phyloP scores from a whole-genome alignment of 2,329 filamentous ascomycete species.

The Aspergillus arachidicola region DNA sequence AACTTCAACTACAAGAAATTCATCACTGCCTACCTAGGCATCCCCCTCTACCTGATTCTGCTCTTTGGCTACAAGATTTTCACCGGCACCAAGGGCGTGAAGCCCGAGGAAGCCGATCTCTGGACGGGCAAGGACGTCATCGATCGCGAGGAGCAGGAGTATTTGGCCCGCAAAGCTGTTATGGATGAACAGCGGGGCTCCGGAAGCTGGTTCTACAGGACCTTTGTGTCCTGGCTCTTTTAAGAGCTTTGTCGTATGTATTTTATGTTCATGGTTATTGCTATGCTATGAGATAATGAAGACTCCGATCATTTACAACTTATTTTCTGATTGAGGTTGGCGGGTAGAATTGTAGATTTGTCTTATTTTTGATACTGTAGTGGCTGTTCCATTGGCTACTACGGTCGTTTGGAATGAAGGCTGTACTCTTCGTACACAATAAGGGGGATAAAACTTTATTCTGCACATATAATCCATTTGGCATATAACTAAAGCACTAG shows the following conservation, averaged over 20 bases:
- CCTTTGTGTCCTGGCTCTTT: constrained; percentile 64
- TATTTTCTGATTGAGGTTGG: too few species aligned
- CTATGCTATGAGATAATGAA: constrained; percentile 3
- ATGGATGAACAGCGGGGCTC: constrained; percentile 38
- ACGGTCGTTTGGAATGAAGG: too few species aligned
- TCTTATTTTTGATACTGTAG: too few species aligned
- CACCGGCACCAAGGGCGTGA: constrained; percentile 58
- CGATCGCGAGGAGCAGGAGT: constrained; percentile 72
- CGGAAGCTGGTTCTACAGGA: constrained; percentile 59
- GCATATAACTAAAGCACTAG: neutral
- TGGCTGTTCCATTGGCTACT: neutral
- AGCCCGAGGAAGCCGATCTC: constrained; percentile 65
- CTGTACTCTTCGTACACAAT: too few species aligned
- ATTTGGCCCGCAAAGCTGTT: constrained; percentile 59
- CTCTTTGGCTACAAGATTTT: constrained; percentile 69
- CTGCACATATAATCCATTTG: neutral
- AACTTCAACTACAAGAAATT: constrained; percentile 75
- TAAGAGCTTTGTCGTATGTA: constrained; percentile 30
- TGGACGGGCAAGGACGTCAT: constrained; percentile 73
- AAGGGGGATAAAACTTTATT: too few species aligned
- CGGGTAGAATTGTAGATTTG: too few species aligned
- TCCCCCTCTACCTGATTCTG: constrained; percentile 71
- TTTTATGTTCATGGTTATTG: neutral
- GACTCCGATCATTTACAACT: neutral
- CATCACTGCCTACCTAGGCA: constrained; percentile 75